Evolutionary conservation across 2,329 filamentous ascomycete genomes (phyloP), one percentile per base, ranked within the genome.

Genomic region (Hypoxylon sp.): DNA sequence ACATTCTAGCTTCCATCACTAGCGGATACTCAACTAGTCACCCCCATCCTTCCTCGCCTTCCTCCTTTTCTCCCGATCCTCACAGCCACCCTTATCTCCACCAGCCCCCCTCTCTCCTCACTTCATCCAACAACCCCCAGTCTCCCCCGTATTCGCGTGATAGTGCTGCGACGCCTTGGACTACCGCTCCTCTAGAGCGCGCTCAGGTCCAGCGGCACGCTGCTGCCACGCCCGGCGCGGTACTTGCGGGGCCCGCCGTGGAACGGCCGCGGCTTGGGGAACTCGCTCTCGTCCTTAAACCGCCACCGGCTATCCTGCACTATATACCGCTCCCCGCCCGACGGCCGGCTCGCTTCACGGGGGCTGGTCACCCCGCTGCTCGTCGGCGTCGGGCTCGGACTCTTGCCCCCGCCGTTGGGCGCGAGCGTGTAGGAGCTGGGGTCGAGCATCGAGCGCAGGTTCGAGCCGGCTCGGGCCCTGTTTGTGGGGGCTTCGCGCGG

Each of bases 171-270:
- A 35, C 33, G 17, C 33, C 27, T 17, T 13, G 71, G 33, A 11
- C 51, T 20, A 22, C n/a, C 61, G 37, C 70, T 62, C 30, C 20
- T 57, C 76, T 79, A 82, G 50, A 91, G 85, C 13, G 86, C 84
- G 72, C 85, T 89, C 77, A 99, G 81, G 83, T 98, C 93, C 74
- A 98, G 83, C 31, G 96, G 96, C 73, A 98, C 95, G 83, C 93
- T 98, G 82, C 94, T 98, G 33, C 94, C 95, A 77, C 95, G 88
- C 7, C 96, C 96, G 37, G 96, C 96, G 70, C 95, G 87, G 81
- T 98, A 99, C 78, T 89, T 90, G 79, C 92, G 94, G 20, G 86
- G 82, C 2, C 88, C 89, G n/a, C 91, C 92, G 1, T 85, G 82
- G 77, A 97, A 98, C 1, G 92, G 90, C 75, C 95, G 87, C 22